Conservation (phyloP, 495 filamentous ascomycete genomes). For the Trichoderma erinaceum region DNA sequence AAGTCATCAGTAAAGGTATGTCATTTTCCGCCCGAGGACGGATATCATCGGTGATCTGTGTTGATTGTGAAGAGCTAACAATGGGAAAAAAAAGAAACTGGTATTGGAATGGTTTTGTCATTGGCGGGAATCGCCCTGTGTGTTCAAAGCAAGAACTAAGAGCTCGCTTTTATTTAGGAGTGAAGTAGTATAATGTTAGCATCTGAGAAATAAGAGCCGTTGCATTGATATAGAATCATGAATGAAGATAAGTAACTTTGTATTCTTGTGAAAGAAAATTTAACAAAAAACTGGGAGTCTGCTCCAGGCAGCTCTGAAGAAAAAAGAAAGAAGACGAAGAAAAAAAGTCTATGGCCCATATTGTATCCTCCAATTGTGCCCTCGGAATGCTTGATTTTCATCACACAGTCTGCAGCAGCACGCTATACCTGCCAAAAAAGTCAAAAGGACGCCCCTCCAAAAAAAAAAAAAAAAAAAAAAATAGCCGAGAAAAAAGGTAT, state of each 20-base stretch:
- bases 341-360: not conserved
- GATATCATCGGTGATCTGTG: not conserved
- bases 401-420: not conserved
- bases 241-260: not conserved
- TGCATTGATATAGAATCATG: too few species aligned
- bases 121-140: conserved; percentile 81
- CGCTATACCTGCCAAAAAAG: not conserved
- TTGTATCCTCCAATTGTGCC: not conserved
- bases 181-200: not conserved
- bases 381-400: not conserved
- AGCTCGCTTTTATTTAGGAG: not conserved
- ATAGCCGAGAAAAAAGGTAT: conserved; percentile 5
- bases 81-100: conserved; percentile 56
- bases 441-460: not conserved
- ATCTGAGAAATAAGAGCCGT: not conserved
- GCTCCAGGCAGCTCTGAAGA: conserved; percentile 8
- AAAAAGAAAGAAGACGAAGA: not conserved
- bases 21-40: conserved; percentile 17
- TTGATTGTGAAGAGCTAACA: conserved; percentile 14
- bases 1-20: conserved; percentile 73
- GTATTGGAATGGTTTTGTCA: conserved; percentile 79
- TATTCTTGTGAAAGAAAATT: not conserved
- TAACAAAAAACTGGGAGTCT: not conserved
- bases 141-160: conserved; percentile 56
- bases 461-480: not conserved